Base-by-base conservation (phyloP, 306 rosid genomes). In the Prinsepia uniflora region DNA sequence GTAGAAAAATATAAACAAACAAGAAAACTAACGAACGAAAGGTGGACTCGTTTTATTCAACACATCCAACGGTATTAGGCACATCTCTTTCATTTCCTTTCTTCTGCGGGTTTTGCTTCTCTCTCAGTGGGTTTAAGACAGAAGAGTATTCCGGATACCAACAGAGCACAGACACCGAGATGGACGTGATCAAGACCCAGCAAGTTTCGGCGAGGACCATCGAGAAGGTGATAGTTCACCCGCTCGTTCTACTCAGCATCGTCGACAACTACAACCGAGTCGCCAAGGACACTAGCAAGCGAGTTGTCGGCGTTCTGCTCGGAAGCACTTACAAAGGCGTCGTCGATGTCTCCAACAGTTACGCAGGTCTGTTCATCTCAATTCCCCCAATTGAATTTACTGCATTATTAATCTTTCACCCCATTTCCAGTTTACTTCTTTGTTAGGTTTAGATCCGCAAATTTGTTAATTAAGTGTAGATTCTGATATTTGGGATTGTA, bases 201-300 rank as follows among this genome's bases (percentile, higher is more conserved):
- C 93, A 92, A 81, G 81, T 92, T 18, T 90, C 91, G 0, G 79
- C 84, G 19, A 75, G 89, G n/a, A 78, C 87, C 7, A 80, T 92
- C 42, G 96, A 92, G 88, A 92, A 90, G 79, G 96, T 92, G 19
- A 81, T 92, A 40, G 92, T 92, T 41, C 98, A 92, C 72, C 96
- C 98, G 0, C 77, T 92, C 10, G 96, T 92, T 36, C 73, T 92
- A 14, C 96, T 92, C 48, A 90, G 98, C 84, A 88, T 92, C 84
- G 96, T 90, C 71, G 98, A 92, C 67, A 88, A 92, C 86, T 90
- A 86, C 88, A 88, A 88, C 71, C 84, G 96, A 39, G 98, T 92
- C 49, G 98, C 96, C 34, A 90, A 85, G 52, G 92, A 92, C 82
- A 82, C 98, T 7, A 88, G 92, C 61, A 88, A 88, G 54, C 91